These are phyloP conservation scores for Cystobasidium sp. DNA, from an alignment of 1,284 basidiomycete species.

Conservation along the genomic window DNA sequence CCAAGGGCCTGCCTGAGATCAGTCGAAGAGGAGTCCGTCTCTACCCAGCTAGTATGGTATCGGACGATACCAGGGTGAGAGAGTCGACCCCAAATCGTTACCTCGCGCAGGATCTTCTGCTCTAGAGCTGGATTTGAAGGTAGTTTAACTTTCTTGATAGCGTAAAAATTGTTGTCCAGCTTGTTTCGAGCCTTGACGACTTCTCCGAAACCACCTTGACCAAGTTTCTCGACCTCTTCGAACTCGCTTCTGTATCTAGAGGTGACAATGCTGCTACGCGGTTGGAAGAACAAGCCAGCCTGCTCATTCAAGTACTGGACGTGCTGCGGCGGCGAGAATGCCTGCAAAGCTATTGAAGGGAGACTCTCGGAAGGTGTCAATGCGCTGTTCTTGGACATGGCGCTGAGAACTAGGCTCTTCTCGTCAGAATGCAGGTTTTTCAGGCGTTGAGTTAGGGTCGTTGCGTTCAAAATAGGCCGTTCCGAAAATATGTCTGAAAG, in stretches of 20 bases:
- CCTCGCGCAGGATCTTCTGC: slow-evolving; percentile 52
- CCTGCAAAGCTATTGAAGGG: slow-evolving; percentile 30
- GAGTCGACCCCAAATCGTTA: slow-evolving; percentile 53
- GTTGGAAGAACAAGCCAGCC: slow-evolving; percentile 52
- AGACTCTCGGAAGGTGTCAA: slow-evolving; percentile 24
- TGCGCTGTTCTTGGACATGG: neutral
- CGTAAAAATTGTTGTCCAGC: slow-evolving; percentile 52
- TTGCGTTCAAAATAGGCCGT: neutral
- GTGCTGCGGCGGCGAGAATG: slow-evolving; percentile 35
- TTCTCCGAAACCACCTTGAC: slow-evolving; percentile 53
- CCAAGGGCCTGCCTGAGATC: slow-evolving; percentile 39
- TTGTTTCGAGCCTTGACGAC: slow-evolving; percentile 54
- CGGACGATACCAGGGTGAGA: slow-evolving; percentile 52
- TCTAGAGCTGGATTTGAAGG: slow-evolving; percentile 49
- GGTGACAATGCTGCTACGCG: slow-evolving; percentile 31
- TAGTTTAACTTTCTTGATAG: slow-evolving; percentile 53
- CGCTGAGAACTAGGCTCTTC: neutral
- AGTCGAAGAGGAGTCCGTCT: slow-evolving; percentile 40
- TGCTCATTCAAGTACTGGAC: slow-evolving; percentile 43
- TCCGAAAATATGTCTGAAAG: slow-evolving; percentile 18
- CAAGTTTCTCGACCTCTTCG: slow-evolving; percentile 53
- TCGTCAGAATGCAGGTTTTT: slow-evolving; percentile 20
- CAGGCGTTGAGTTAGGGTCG: neutral
- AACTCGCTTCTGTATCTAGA: slow-evolving; percentile 52
- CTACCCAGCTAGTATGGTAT: slow-evolving; percentile 53